Evolutionary conservation across 2,329 filamentous ascomycete genomes (phyloP).

Genomic region (Alternaria infectoria): DNA sequence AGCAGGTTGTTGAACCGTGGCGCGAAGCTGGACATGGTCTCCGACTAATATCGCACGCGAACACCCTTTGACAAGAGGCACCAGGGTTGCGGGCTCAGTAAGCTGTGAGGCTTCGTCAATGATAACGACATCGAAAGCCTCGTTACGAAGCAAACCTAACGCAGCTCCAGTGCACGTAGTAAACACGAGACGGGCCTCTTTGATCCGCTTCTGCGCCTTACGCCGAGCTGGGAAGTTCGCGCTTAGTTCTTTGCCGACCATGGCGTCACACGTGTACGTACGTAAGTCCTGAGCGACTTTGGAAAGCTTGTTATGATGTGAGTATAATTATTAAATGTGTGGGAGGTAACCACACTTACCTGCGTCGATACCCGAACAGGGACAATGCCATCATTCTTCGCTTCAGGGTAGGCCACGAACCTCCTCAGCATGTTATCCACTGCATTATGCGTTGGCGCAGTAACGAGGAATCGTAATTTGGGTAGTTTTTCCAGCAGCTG

Average conservation of each 20-base stretch:
- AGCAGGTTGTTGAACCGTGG: conserved; percentile 50
- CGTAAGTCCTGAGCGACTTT: conserved; percentile 30
- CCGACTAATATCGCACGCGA: conserved; percentile 54
- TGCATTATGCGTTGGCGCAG: conserved; percentile 55
- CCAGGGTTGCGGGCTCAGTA: conserved; percentile 47
- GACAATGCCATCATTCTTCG: conserved; percentile 8
- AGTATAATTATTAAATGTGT: neutral
- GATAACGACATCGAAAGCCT: conserved; percentile 51
- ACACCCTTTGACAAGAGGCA: conserved; percentile 50
- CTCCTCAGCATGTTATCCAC: conserved; percentile 53
- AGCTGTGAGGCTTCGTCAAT: conserved; percentile 58
- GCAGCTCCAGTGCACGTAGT: conserved; percentile 55
- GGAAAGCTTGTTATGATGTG: conserved; percentile 18
- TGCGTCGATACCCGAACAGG: conserved; percentile 29
- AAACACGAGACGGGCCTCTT: conserved; percentile 50
- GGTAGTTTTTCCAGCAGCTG: conserved; percentile 36
- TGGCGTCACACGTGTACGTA: conserved; percentile 35
- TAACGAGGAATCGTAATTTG: conserved; percentile 44
- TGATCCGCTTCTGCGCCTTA: conserved; percentile 49
- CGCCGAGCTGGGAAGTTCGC: conserved; percentile 31
- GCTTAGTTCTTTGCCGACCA: conserved; percentile 45
- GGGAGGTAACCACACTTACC: conserved; percentile 15
- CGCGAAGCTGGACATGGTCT: conserved; percentile 56
- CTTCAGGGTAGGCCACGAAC: conserved; percentile 15
- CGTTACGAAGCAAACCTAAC: conserved; percentile 50